phyloP scores from a whole-genome alignment of 73 alveolate species.

The Symbiodinium pilosum region DNA sequence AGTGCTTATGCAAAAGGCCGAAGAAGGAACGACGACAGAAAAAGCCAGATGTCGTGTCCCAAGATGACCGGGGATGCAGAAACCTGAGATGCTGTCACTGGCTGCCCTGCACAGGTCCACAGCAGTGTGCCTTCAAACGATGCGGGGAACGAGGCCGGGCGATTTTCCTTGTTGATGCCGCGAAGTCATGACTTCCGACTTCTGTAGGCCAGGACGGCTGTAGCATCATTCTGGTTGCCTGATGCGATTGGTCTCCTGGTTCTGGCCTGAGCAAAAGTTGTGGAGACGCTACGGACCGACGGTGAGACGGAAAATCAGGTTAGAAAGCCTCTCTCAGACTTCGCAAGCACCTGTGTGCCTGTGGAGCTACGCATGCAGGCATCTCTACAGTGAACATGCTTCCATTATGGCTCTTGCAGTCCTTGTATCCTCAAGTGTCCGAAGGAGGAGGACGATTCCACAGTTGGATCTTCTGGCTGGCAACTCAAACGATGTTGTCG shows the following conservation, averaged over 20 bases:
- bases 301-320: neutral
- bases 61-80: neutral
- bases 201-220: no score
- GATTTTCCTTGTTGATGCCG: no score
- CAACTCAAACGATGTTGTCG: neutral
- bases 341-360: no score
- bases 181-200: no score
- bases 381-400: no score
- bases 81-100: neutral
- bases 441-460: neutral
- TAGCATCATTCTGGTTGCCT: constrained; percentile 4
- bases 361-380: constrained; percentile 50
- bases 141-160: neutral
- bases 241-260: constrained; percentile 41
- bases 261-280: no score
- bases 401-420: no score
- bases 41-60: neutral
- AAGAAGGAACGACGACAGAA: neutral
- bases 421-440: neutral
- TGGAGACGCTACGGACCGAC: neutral
- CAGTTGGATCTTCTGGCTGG: neutral
- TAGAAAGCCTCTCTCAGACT: constrained; percentile 33
- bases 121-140: neutral
- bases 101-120: neutral
- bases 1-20: neutral